These are phyloP conservation scores for Erodium texanum DNA, from an alignment of 441 rosid species.

Conservation along the genomic window DNA sequence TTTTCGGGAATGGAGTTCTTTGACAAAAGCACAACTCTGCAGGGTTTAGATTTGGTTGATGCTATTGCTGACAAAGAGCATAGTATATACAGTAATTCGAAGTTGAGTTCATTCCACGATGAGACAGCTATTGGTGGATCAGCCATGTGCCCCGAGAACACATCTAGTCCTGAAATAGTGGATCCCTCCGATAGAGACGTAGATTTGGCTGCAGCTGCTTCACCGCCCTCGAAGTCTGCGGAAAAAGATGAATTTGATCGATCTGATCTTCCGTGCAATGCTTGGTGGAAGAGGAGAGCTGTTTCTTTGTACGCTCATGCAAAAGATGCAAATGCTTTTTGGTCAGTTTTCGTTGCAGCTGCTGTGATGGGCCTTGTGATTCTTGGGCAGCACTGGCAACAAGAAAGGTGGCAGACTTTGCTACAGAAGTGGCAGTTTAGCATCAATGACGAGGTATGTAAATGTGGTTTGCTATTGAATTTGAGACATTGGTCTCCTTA, in stretches of 20 bases:
- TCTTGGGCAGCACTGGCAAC: slow-evolving; percentile 90
- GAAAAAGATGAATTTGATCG: slow-evolving; percentile 29
- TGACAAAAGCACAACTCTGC: slow-evolving; percentile 30
- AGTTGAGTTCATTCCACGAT: slow-evolving; percentile 40
- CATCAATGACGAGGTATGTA: slow-evolving; percentile 63
- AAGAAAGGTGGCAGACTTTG: slow-evolving; percentile 84
- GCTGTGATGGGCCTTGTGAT: slow-evolving; percentile 87
- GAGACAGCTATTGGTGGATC: slow-evolving; percentile 45
- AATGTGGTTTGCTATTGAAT: background rate
- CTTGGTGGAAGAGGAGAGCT: slow-evolving; percentile 95
- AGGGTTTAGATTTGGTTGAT: slow-evolving; percentile 25
- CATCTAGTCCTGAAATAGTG: slow-evolving; percentile 25
- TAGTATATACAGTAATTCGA: slow-evolving; percentile 36
- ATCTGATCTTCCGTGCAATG: slow-evolving; percentile 58
- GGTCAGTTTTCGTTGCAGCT: slow-evolving; percentile 92
- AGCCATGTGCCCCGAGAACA: slow-evolving; percentile 29
- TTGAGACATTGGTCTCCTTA: background rate
- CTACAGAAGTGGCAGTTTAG: slow-evolving; percentile 75
- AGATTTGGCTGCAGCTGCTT: slow-evolving; percentile 28
- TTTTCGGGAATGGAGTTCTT: slow-evolving; percentile 36
- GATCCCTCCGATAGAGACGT: slow-evolving; percentile 33
- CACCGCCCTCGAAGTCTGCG: slow-evolving; percentile 25
- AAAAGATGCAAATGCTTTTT: slow-evolving; percentile 74
- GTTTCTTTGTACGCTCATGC: slow-evolving; percentile 61
- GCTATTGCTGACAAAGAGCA: slow-evolving; percentile 38